Conservation (phyloP, 169 alveolate species). For the Babesia ovis region DNA sequence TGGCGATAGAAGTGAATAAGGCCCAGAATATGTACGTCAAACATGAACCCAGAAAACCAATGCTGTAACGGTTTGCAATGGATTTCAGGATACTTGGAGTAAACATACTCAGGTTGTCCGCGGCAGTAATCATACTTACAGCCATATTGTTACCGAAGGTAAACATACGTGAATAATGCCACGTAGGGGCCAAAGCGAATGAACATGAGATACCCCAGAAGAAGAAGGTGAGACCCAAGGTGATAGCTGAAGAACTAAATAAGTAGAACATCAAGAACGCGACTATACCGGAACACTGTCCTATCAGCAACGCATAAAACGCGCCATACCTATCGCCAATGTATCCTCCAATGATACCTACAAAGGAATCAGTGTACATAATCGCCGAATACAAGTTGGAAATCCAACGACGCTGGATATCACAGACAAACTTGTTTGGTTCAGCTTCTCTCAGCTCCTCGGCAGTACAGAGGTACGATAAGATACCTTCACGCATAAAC, state of each 20-base stretch:
- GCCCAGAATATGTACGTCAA: constrained; percentile 56
- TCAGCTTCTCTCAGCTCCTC: constrained; percentile 19
- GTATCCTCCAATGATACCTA: constrained; percentile 37
- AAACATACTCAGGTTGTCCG: constrained; percentile 54
- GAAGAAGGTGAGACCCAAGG: constrained; percentile 21
- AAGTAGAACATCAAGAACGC: constrained; percentile 43
- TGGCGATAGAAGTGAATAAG: constrained; percentile 16
- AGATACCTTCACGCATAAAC: constrained; percentile 23
- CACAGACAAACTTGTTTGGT: constrained; percentile 50
- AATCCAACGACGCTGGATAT: constrained; percentile 48
- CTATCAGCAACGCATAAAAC: constrained; percentile 13
- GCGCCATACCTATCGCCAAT: constrained; percentile 50
- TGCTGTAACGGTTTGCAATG: constrained; percentile 14
- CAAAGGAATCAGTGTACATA: constrained; percentile 38
- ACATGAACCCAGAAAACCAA: constrained; percentile 17
- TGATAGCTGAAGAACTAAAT: neutral
- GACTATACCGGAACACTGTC: constrained; percentile 28
- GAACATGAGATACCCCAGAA: constrained; percentile 60
- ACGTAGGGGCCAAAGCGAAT: constrained; percentile 32
- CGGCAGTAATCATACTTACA: constrained; percentile 43
- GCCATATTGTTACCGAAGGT: constrained; percentile 50
- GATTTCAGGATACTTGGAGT: constrained; percentile 27
- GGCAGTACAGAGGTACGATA: constrained; percentile 43
- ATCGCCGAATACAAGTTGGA: constrained; percentile 31
- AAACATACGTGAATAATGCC: constrained; percentile 63